These are phyloP conservation scores for Arachis stenosperma DNA, from an alignment of 306 rosid genomes.

Conservation along the genomic window DNA sequence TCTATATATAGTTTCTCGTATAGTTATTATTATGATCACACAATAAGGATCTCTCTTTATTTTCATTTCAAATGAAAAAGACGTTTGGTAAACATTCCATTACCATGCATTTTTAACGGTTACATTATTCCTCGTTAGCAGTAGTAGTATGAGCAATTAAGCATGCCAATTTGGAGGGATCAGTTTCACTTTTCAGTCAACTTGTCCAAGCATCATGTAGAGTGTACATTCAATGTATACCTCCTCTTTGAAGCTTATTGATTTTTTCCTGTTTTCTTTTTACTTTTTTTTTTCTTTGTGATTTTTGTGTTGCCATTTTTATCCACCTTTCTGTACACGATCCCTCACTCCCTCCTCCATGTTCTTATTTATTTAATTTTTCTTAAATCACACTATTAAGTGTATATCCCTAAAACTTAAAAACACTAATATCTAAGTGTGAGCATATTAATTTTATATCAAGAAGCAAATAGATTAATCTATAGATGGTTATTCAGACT, in stretches of 20 bases:
- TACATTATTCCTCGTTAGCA: constrained; percentile 4
- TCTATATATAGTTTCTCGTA: too few species aligned
- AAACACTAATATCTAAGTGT: too few species aligned
- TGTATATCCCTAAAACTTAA: not conserved
- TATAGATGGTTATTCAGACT: too few species aligned
- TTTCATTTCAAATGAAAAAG: constrained; percentile 40
- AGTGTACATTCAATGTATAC: not conserved
- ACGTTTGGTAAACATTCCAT: constrained; percentile 33
- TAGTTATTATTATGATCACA: constrained; percentile 14
- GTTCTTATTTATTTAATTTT: too few species aligned
- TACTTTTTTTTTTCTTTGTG: not conserved
- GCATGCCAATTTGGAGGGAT: constrained; percentile 30
- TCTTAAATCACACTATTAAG: not conserved
- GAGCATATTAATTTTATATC: too few species aligned
- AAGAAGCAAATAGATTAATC: too few species aligned
- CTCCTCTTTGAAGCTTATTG: not conserved
- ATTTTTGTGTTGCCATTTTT: not conserved
- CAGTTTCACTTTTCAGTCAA: constrained; percentile 41
- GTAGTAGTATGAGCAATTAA: not conserved
- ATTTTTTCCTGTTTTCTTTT: not conserved
- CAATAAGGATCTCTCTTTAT: not conserved
- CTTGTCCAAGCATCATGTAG: constrained; percentile 48
- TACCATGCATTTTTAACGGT: not conserved
- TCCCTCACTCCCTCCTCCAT: not conserved
- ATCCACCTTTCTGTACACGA: not conserved